phyloP scores from a whole-genome alignment of 2,329 filamentous ascomycete genomes.

The Penicillium sp. region DNA sequence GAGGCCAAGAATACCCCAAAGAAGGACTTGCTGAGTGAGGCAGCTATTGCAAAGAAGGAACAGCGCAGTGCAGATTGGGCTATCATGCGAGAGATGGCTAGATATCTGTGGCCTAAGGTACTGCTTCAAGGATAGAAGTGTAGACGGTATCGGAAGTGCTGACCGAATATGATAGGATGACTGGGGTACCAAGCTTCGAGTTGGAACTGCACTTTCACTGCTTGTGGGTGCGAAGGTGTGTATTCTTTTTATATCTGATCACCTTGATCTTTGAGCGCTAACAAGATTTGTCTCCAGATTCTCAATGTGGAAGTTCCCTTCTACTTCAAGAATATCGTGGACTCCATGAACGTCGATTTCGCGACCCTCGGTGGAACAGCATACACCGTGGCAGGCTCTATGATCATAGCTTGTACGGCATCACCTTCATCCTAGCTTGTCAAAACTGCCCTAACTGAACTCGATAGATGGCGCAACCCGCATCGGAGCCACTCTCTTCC shows the following conservation, averaged over 20 bases:
- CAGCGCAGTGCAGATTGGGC: slow-evolving; percentile 98
- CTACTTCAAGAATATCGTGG: slow-evolving; percentile 98
- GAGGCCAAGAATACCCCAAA: slow-evolving; percentile 43
- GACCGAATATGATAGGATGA: slow-evolving; percentile 61
- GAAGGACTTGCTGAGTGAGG: slow-evolving; percentile 68
- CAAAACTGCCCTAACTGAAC: slow-evolving; percentile 16
- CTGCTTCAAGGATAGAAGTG: slow-evolving; percentile 5
- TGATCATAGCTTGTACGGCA: slow-evolving; percentile 82
- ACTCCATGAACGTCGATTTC: slow-evolving; percentile 96
- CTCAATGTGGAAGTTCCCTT: slow-evolving; percentile 98
- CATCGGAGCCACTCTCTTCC: slow-evolving; percentile 86
- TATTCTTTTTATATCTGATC: background rate
- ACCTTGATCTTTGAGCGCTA: slow-evolving; percentile 64
- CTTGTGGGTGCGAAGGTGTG: slow-evolving; percentile 58
- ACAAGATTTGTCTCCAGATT: slow-evolving; percentile 64
- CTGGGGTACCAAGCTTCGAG: slow-evolving; percentile 79
- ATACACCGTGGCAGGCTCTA: slow-evolving; percentile 84
- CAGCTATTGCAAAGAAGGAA: slow-evolving; percentile 74
- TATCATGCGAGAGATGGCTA: slow-evolving; percentile 97
- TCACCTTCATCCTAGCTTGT: background rate
- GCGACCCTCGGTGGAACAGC: slow-evolving; percentile 85
- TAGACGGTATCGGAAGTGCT: slow-evolving; percentile 22
- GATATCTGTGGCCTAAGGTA: slow-evolving; percentile 91
- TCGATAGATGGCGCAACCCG: slow-evolving; percentile 77
- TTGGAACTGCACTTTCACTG: slow-evolving; percentile 80